These are phyloP conservation scores for Cutaneotrichosporon cavernicola DNA, from an alignment of 1,284 basidiomycete species.

Conservation along the genomic window DNA sequence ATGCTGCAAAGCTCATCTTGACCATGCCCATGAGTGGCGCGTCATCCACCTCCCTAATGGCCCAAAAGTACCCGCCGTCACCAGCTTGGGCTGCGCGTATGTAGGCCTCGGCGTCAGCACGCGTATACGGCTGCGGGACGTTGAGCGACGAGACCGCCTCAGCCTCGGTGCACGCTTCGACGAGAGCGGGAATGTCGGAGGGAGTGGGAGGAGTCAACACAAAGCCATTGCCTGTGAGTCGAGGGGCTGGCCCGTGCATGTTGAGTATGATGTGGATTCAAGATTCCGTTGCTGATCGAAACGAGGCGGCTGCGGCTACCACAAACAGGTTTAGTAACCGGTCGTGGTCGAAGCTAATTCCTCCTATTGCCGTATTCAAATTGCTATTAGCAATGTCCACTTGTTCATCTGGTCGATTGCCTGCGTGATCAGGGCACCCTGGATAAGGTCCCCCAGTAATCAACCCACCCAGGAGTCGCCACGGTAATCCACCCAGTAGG, in stretches of 20 bases:
- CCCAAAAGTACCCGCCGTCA: neutral
- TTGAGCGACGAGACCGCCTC: constrained; percentile 9
- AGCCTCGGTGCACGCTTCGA: constrained; percentile 10
- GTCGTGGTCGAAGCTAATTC: too few species aligned
- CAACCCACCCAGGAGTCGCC: too few species aligned
- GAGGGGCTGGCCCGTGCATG: neutral
- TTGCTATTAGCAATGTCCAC: too few species aligned
- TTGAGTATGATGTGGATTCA: neutral
- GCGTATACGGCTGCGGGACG: constrained; percentile 11
- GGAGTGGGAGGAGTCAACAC: neutral
- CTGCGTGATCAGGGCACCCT: too few species aligned
- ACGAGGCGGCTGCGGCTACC: too few species aligned
- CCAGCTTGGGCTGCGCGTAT: neutral
- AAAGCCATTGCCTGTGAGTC: neutral
- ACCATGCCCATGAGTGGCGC: constrained; percentile 2
- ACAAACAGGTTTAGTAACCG: neutral
- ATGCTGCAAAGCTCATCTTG: neutral
- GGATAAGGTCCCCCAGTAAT: too few species aligned
- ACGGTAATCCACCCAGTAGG: neutral
- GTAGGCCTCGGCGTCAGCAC: constrained; percentile 4
- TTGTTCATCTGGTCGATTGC: neutral
- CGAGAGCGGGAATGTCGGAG: neutral
- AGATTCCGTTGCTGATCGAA: too few species aligned
- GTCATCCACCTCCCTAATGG: neutral
- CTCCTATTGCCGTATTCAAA: too few species aligned